Base-by-base conservation (phyloP, 495 filamentous ascomycete genomes). In the Pseudoneurospora amorphoporcata region DNA sequence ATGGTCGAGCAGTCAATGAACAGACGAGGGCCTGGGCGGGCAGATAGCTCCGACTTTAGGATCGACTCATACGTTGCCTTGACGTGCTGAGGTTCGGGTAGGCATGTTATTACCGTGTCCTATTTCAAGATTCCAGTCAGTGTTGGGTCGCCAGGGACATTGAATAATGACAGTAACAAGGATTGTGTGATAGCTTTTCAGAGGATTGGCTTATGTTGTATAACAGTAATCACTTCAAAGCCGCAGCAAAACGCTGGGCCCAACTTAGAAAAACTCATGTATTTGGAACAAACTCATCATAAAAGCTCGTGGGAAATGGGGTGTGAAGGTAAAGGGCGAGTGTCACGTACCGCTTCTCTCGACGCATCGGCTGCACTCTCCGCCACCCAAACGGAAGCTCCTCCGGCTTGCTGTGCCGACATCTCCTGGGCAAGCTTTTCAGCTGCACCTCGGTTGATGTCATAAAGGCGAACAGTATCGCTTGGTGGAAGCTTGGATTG, bases 1-100 rank as follows among this genome's bases (percentile, higher is more conserved):
- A 97, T 96, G 10, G 93, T 97, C 4, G 93, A 96, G 71, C 88
- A 90, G 75, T 95, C 92, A 75, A 95, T 92, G 77, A 93, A 93
- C 32, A 94, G 76, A 23, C 90, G 88, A 61, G 88, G 80, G 29
- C 78, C 76, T 5, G 76, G 29, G 3, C 73, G 72, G 17, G 69
- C n/a, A 9, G 86, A 79, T 5, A 88, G 80, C n/a, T 82, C 78
- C 39, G 19, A 40, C 19, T 78, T 82, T 35, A 93, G 83, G 72
- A 97, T 90, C 12, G 86, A 84, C 43, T 86, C 79, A 75, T 90
- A 95, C 23, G 94, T 89, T 16, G 87, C 83, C 75, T 90, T 90
- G 72, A 96, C 93, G 75, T 97, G 93, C 8, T 88, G 81, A 1
- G 93, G 90, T 69, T 94, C 91, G 3, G 93, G 93, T 3, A 97